phyloP scores from a whole-genome alignment of 345 rosid genomes.

The Brassica rapa region DNA sequence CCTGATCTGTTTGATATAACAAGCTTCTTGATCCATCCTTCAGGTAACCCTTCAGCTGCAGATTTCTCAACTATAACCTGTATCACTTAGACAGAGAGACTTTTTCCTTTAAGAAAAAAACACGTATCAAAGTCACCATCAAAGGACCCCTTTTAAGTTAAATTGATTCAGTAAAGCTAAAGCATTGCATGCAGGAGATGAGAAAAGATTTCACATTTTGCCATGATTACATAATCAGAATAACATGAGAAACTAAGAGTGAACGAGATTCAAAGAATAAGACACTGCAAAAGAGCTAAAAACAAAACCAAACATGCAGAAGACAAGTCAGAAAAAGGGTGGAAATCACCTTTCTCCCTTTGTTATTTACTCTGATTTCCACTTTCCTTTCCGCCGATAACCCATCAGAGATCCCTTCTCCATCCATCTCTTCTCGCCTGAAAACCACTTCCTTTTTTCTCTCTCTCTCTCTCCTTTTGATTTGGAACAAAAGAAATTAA shows the following conservation, averaged over 20 bases:
- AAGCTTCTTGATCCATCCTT: conserved; percentile 83
- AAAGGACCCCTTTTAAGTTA: too few relatives aligned
- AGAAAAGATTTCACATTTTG: conserved; percentile 10
- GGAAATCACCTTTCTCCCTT: conserved; percentile 67
- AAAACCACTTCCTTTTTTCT: background rate
- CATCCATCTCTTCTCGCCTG: conserved; percentile 25
- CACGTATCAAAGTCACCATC: background rate
- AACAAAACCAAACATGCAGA: conserved; percentile 31
- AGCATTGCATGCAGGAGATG: conserved; percentile 32
- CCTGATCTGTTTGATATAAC: background rate
- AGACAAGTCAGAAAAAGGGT: conserved; percentile 2
- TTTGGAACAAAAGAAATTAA: too few relatives aligned
- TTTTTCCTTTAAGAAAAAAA: background rate
- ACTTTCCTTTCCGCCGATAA: conserved; percentile 66
- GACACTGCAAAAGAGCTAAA: conserved; percentile 4
- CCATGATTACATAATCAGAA: background rate
- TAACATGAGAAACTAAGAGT: background rate
- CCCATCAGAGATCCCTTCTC: conserved; percentile 44
- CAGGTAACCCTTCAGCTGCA: conserved; percentile 73
- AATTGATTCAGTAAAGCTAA: background rate
- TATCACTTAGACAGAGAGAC: conserved; percentile 44
- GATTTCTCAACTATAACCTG: conserved; percentile 62
- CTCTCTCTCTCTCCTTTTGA: too few relatives aligned
- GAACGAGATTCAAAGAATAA: background rate
- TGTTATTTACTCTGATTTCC: conserved; percentile 54